Evolutionary conservation across 805 yeast species (phyloP), one percentile per base, ranked within the genome.

Genomic region (Teunomyces cretensis): DNA sequence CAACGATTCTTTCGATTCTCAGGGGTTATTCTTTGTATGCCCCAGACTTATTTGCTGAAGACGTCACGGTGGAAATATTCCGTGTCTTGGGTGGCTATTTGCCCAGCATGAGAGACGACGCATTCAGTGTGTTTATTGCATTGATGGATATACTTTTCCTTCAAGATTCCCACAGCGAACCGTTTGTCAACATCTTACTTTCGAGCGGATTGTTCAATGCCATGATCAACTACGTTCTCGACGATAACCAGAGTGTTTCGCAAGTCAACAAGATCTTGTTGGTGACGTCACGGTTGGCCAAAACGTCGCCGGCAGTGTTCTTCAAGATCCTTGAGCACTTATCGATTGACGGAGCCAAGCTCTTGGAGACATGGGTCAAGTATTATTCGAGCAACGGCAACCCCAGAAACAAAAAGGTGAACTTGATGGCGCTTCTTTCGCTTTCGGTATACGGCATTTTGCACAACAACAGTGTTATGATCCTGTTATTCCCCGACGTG

Each of bases 361-460:
- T 68, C 41, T 33, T 72, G 32, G 53, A 52, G 8, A 52, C 52
- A 9, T 77, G 80, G 72, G 61, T 76, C 48, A 67, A 70, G 24
- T 59, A 62, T 51, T 65, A 68, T 51, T 64, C 60, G 45, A 79
- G 79, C 47, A 76, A 87, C 45, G 86, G 85, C 33, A 89, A 84
- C 55, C 91, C 96, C 1, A 75, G 88, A 47, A 80, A 81, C 52
- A 80, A 86, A 49, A 92, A 92, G 62, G 67, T 84, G 42, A 81
- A 78, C 51, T 66, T 83, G 2, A 61, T 88, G 47, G 94, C 88
- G 0, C 60, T 86, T 7, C 67, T 84, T 2, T 65, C 83, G 9
- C 53, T 86, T 41, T 53, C 79, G 9, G 62, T 74, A 22, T 62
- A 44, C 55, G 73, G 62, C 1, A 52, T 62, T 27, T 22, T 19